These are phyloP conservation scores for Trypanosoma platydactyli DNA, from an alignment of 208 protist genomes.

Conservation along the genomic window DNA sequence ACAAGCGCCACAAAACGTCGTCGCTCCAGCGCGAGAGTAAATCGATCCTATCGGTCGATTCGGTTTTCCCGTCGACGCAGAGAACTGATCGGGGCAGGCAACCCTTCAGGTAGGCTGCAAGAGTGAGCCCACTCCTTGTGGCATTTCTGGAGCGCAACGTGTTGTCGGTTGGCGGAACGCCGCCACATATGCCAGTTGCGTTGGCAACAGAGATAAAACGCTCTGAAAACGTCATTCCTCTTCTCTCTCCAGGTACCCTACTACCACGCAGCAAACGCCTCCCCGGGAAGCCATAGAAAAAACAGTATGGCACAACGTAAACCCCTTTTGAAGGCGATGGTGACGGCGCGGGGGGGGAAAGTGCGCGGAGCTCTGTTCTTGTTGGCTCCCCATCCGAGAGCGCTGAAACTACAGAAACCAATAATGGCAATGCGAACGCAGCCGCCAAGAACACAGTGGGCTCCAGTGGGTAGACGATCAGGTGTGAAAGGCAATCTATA, in stretches of 20 bases:
- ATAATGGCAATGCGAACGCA: slow-evolving; percentile 38
- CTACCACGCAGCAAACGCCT: slow-evolving; percentile 5
- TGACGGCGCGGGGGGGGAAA: not conserved
- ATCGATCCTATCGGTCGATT: not conserved
- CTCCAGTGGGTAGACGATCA: slow-evolving; percentile 35
- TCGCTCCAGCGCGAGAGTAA: slow-evolving; percentile 60
- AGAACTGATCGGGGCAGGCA: slow-evolving; percentile 8
- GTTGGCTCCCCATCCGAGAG: slow-evolving; percentile 1
- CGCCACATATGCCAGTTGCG: slow-evolving; percentile 27
- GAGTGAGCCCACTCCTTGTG: slow-evolving; percentile 25
- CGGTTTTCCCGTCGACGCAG: not conserved
- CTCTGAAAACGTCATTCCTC: slow-evolving; percentile 17
- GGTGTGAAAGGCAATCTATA: slow-evolving; percentile 28
- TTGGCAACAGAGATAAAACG: slow-evolving; percentile 25
- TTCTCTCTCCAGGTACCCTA: not conserved
- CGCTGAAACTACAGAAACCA: slow-evolving; percentile 28
- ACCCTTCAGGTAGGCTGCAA: slow-evolving; percentile 27
- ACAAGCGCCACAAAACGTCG: slow-evolving; percentile 74
- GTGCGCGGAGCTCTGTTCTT: not conserved
- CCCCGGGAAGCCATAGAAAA: slow-evolving; percentile 27
- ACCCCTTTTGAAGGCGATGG: not conserved
- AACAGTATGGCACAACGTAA: slow-evolving; percentile 26
- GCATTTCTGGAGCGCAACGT: slow-evolving; percentile 11
- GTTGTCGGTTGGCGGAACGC: slow-evolving; percentile 9
- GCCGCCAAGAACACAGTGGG: slow-evolving; percentile 61